A percentile compares a stretch with the other conserved stretches of the same genome.
These are phyloP conservation scores for Ilex aquifolium DNA, from an alignment of 257 asterid species.

Conservation along the genomic window DNA sequence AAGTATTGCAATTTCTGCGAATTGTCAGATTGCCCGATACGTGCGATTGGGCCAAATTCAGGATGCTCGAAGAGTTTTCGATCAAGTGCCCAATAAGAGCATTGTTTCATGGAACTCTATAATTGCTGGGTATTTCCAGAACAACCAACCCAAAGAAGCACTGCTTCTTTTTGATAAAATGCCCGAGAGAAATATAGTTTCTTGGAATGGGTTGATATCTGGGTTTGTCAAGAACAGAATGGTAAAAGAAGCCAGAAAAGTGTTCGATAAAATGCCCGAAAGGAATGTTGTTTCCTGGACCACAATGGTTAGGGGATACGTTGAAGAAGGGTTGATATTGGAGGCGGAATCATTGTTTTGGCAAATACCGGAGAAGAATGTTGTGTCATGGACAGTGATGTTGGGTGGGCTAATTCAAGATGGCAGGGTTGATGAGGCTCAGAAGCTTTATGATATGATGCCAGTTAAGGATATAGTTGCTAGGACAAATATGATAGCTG, in stretches of 20 bases:
- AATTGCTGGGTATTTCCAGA: conserved; percentile 50
- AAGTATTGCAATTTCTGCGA: conserved; percentile 15
- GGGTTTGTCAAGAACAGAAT: conserved; percentile 61
- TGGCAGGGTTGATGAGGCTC: conserved; percentile 47
- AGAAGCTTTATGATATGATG: conserved; percentile 46
- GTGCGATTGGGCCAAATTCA: conserved; percentile 52
- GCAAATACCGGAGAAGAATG: conserved; percentile 71
- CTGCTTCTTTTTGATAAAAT: conserved; percentile 48
- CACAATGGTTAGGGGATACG: conserved; percentile 61
- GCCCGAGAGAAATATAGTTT: conserved; percentile 58
- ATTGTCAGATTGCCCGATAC: conserved; percentile 46
- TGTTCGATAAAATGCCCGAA: conserved; percentile 60
- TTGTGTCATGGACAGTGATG: conserved; percentile 76
- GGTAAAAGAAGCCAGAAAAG: conserved; percentile 53
- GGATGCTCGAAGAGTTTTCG: conserved; percentile 52
- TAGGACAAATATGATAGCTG: conserved; percentile 66
- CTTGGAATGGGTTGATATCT: conserved; percentile 76
- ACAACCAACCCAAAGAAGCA: conserved; percentile 45
- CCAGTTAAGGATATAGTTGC: conserved; percentile 59
- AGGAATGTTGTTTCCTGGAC: conserved; percentile 68
- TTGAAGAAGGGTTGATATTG: conserved; percentile 46
- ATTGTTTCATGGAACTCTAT: conserved; percentile 67
- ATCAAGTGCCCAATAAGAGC: conserved; percentile 38
- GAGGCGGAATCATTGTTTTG: conserved; percentile 59
- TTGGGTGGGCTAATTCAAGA: conserved; percentile 55